These are phyloP conservation scores for Geotrichum fermentans DNA, from an alignment of 1,139 yeast species.

Conservation along the genomic window DNA sequence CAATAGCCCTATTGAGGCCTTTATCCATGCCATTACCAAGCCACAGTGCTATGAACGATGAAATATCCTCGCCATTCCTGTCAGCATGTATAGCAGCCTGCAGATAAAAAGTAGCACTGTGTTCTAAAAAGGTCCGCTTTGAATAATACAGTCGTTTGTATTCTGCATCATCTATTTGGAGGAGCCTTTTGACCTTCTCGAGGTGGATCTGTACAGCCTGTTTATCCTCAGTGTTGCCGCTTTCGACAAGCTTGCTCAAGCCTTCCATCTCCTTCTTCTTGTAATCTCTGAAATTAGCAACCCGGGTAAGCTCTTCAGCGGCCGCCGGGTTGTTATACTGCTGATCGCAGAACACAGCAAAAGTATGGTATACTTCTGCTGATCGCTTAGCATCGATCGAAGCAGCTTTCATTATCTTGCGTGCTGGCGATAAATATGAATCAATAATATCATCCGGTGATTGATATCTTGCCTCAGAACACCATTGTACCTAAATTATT, in stretches of 20 bases:
- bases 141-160: slow-evolving; percentile 40
- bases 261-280: slow-evolving; percentile 35
- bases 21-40: slow-evolving; percentile 52
- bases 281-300: slow-evolving; percentile 46
- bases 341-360: slow-evolving; percentile 72
- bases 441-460: slow-evolving; percentile 13
- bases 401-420: slow-evolving; percentile 21
- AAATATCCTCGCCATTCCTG: slow-evolving; percentile 55
- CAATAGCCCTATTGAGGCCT: slow-evolving; percentile 33
- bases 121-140: slow-evolving; percentile 45
- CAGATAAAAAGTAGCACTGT: slow-evolving; percentile 60
- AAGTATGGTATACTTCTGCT: slow-evolving; percentile 50
- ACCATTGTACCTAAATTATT: slow-evolving; percentile 17
- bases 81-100: slow-evolving; percentile 47
- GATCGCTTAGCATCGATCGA: slow-evolving; percentile 25
- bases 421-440: slow-evolving; percentile 20
- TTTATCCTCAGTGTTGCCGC: slow-evolving; percentile 15
- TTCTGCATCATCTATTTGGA: slow-evolving; percentile 48
- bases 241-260: slow-evolving; percentile 40
- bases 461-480: slow-evolving; percentile 19
- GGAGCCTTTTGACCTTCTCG: slow-evolving; percentile 45
- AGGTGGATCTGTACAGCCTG: slow-evolving; percentile 27
- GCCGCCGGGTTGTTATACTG: slow-evolving; percentile 50
- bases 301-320: slow-evolving; percentile 44
- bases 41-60: slow-evolving; percentile 84